Evolutionary conservation across 768 basidiomycete species (phyloP), one percentile per base, ranked within the genome.

Genomic region (Calocybe cyanea): DNA sequence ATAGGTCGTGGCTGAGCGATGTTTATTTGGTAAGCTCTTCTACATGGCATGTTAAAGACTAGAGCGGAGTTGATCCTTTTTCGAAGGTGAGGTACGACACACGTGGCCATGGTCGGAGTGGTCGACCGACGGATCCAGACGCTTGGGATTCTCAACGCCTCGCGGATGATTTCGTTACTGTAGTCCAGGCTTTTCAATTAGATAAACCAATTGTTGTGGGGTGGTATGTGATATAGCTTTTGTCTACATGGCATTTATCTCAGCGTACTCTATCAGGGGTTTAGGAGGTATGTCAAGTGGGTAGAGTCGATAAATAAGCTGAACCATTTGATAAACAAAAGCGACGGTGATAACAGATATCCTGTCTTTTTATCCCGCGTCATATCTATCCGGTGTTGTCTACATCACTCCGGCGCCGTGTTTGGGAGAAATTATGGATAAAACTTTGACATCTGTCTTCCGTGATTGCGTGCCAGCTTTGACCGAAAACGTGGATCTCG

Each of bases 31-130:
- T 28, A 11, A 28, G 25, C 11, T n/a, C n/a, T n/a, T n/a, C n/a
- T n/a, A n/a, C n/a, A n/a, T n/a, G n/a, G n/a, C n/a, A n/a, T n/a
- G n/a, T n/a, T n/a, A n/a, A n/a, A n/a, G n/a, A n/a, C n/a, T n/a
- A n/a, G n/a, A n/a, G n/a, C n/a, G n/a, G n/a, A n/a, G n/a, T n/a
- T n/a, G n/a, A n/a, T n/a, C n/a, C n/a, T n/a, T 28, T 28, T 28
- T 11, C 24, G n/a, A n/a, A 68, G 64, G 62, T 68, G 19, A 59
- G 64, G 2, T 69, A 65, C 50, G 67, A 69, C 38, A 57, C 57
- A 35, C 55, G 67, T 13, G 66, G 65, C 4, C 59, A 66, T 53
- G 67, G 67, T 7, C 58, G 58, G 41, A 65, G 63, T 46, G 66
- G 63, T 21, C 65, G 65, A 41, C 65, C 65, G 10, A 40, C 49